A percentile compares a stretch with the other conserved stretches of the same genome.
These are phyloP conservation scores for Haplosporangium sp. DNA, from an alignment of 371 early-diverging fungal species.

Conservation along the genomic window DNA sequence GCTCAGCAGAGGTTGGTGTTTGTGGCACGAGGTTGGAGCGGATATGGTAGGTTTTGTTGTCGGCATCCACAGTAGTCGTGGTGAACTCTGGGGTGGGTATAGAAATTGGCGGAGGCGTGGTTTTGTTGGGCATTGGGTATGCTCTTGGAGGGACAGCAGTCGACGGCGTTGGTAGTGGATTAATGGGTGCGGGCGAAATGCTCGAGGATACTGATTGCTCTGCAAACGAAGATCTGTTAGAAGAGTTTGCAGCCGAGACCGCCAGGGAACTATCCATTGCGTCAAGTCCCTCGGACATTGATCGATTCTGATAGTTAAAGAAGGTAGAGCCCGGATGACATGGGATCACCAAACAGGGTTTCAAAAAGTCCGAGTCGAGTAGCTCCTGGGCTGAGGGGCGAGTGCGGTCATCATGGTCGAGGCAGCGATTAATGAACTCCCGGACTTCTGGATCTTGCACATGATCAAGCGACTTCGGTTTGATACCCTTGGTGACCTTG, in stretches of 20 bases:
- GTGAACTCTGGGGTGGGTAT: conserved; percentile 47
- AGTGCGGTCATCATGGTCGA: conserved; percentile 59
- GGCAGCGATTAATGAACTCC: conserved; percentile 79
- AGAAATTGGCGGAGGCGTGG: conserved; percentile 24
- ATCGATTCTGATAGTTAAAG: conserved; percentile 13
- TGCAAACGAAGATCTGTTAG: conserved; percentile 22
- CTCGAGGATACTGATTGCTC: conserved; percentile 14
- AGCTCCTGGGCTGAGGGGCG: conserved; percentile 55
- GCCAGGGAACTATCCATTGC: conserved; percentile 17
- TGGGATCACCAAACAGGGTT: conserved; percentile 26
- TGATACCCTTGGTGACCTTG: conserved; percentile 84
- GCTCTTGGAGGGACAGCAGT: conserved; percentile 11
- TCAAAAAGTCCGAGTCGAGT: conserved; percentile 53
- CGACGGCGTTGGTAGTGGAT: conserved; percentile 10
- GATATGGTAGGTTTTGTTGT: conserved; percentile 57
- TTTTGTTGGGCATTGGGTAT: conserved; percentile 8
- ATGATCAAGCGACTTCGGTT: conserved; percentile 79
- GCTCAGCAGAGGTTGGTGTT: conserved; percentile 31
- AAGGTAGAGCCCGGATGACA: conserved; percentile 5
- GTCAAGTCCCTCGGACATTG: conserved; percentile 18
- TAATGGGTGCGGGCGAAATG: conserved; percentile 17
- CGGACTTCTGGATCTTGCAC: conserved; percentile 79
- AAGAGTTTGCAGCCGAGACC: conserved; percentile 12
- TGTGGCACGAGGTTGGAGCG: conserved; percentile 52
- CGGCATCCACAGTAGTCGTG: conserved; percentile 56